Conservation (phyloP, 805 yeast genomes). For the Teunomyces barrocoloradensis region DNA sequence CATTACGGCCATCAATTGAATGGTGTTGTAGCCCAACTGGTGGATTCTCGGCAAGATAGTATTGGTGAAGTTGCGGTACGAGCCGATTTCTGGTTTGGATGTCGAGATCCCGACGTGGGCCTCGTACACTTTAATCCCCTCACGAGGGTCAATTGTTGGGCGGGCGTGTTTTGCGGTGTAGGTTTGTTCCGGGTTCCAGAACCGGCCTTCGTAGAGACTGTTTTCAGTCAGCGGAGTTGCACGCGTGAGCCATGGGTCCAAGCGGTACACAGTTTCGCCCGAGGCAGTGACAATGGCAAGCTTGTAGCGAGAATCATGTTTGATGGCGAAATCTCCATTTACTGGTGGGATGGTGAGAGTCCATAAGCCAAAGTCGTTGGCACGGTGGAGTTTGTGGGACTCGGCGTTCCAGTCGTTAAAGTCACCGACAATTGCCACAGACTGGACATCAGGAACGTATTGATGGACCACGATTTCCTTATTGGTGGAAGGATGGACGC, state of each 20-base stretch:
- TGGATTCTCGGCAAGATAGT: slow-evolving; percentile 82
- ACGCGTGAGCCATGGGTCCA: slow-evolving; percentile 87
- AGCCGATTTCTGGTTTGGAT: slow-evolving; percentile 80
- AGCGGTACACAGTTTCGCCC: slow-evolving; percentile 71
- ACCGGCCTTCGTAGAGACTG: slow-evolving; percentile 74
- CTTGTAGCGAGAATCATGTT: slow-evolving; percentile 79
- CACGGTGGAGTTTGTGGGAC: slow-evolving; percentile 50
- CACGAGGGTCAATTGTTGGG: slow-evolving; percentile 48
- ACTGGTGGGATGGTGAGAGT: slow-evolving; percentile 55
- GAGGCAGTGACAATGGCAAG: slow-evolving; percentile 60
- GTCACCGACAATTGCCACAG: slow-evolving; percentile 84
- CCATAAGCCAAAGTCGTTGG: slow-evolving; percentile 72
- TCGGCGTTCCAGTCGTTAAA: slow-evolving; percentile 79
- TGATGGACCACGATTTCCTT: slow-evolving; percentile 54
- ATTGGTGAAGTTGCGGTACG: slow-evolving; percentile 79
- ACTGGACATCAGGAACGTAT: slow-evolving; percentile 86
- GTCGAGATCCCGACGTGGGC: slow-evolving; percentile 95
- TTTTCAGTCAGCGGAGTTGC: slow-evolving; percentile 69
- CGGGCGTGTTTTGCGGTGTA: slow-evolving; percentile 64
- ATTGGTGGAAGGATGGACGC: slow-evolving; percentile 63
- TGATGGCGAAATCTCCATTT: slow-evolving; percentile 60
- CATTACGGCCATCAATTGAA: slow-evolving; percentile 97
- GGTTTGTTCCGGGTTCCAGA: slow-evolving; percentile 75
- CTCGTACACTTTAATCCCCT: slow-evolving; percentile 75
- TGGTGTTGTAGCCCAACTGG: slow-evolving; percentile 84